Conservation (phyloP, 1,284 basidiomycete species). For the Cerioporus squamosus region DNA sequence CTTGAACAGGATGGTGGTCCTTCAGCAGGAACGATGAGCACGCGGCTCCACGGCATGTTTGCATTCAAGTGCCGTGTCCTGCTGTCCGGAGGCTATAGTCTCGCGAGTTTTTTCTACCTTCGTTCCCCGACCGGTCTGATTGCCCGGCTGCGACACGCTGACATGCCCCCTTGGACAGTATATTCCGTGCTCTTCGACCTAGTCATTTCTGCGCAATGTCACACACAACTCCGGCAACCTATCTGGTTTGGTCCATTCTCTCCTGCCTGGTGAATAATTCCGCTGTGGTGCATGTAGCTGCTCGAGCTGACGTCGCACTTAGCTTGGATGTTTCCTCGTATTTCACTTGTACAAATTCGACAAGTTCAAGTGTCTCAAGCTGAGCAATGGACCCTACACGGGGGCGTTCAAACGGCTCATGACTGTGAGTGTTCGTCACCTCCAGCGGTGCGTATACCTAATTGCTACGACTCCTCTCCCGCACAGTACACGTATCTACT, state of each 20-base stretch:
- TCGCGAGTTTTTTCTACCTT: no score
- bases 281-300: background rate
- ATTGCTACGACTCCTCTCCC: background rate
- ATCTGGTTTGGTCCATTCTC: constrained; percentile 66
- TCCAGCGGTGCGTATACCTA: background rate
- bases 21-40: no score
- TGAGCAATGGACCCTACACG: constrained; percentile 64
- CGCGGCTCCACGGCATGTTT: no score
- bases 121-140: no score
- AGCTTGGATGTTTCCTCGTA: constrained; percentile 67
- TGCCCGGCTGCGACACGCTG: no score
- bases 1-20: no score
- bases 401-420: constrained; percentile 81
- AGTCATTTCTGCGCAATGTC: constrained; percentile 48
- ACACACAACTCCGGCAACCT: constrained; percentile 62
- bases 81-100: no score
- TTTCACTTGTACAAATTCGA: constrained; percentile 82
- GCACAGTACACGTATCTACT: constrained; percentile 72
- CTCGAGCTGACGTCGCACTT: background rate
- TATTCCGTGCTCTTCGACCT: background rate
- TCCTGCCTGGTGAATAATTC: constrained; percentile 47
- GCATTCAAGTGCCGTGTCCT: no score
- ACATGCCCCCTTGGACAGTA: background rate
- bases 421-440: constrained; percentile 55
- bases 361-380: constrained; percentile 73